phyloP scores from a whole-genome alignment of 1,139 yeast species.

The Lodderomyces oxycetoniae region DNA sequence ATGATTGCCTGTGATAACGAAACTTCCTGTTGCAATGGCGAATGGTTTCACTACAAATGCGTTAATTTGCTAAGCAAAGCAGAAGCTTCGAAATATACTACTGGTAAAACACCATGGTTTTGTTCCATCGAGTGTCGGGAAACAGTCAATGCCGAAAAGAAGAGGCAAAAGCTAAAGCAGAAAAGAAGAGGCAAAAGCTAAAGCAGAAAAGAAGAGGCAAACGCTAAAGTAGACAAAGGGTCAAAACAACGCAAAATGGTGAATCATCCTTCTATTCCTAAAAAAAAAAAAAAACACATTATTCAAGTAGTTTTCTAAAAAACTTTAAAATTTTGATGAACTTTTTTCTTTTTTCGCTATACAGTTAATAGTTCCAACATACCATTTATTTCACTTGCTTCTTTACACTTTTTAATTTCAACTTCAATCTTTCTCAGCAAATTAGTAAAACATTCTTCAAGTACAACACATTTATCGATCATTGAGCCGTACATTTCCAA shows the following conservation, averaged over 20 bases:
- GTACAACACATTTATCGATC: constrained; percentile 71
- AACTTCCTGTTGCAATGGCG: constrained; percentile 41
- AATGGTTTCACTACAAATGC: constrained; percentile 49
- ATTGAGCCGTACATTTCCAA: constrained; percentile 73
- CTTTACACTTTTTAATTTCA: constrained; percentile 76
- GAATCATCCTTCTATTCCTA: background rate
- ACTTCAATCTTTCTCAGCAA: constrained; percentile 56
- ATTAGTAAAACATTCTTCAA: constrained; percentile 64
- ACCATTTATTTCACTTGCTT: constrained; percentile 87
- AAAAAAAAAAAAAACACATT: background rate
- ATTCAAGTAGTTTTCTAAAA: background rate
- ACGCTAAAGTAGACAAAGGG: no score
- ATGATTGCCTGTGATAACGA: constrained; percentile 48
- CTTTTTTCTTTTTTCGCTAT: constrained; percentile 14
- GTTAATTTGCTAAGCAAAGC: constrained; percentile 40
- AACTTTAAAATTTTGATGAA: background rate
- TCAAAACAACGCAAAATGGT: no score
- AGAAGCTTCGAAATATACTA: constrained; percentile 35
- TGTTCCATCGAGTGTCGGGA: constrained; percentile 35
- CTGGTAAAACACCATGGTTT: constrained; percentile 39
- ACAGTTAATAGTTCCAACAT: constrained; percentile 79
- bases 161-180: constrained; percentile 19
- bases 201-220: background rate
- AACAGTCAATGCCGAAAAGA: constrained; percentile 14
- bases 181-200: constrained; percentile 12